phyloP scores from a whole-genome alignment of 2,329 filamentous ascomycete species.

The Curvularia verruculosa region DNA sequence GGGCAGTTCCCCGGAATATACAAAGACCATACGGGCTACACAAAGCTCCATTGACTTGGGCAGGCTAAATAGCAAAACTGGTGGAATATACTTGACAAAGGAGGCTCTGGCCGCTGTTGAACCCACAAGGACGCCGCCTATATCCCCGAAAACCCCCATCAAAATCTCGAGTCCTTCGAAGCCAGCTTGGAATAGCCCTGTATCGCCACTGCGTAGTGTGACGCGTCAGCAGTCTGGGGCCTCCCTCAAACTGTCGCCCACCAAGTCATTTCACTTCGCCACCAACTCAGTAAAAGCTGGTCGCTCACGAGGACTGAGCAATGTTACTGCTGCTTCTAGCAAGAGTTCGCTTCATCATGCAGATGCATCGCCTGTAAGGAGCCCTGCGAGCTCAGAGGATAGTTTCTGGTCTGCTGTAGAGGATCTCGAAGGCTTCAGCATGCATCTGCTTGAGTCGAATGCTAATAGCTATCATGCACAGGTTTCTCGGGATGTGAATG shows the following conservation, averaged over 20 bases:
- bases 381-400: constrained; percentile 23
- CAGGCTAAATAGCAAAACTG: constrained; percentile 18
- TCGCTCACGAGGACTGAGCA: constrained; percentile 24
- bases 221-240: constrained; percentile 16
- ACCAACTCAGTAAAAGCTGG: not conserved
- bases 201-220: constrained; percentile 22
- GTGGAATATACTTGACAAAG: constrained; percentile 37
- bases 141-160: constrained; percentile 14
- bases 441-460: constrained; percentile 14
- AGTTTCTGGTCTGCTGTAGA: constrained; percentile 31
- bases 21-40: constrained; percentile 23
- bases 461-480: constrained; percentile 27
- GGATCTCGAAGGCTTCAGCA: constrained; percentile 9
- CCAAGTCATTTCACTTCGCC: constrained; percentile 10
- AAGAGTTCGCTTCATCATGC: constrained; percentile 30
- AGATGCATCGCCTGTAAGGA: constrained; percentile 40
- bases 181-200: constrained; percentile 25
- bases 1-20: constrained; percentile 19
- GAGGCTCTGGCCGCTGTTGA: constrained; percentile 33
- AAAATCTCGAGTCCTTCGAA: constrained; percentile 28
- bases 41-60: constrained; percentile 27
- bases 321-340: constrained; percentile 27
- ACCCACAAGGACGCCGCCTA: constrained; percentile 22
- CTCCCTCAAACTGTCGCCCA: constrained; percentile 28
- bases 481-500: not conserved